Base-by-base conservation (phyloP, 192 early-diverging fungal genomes). In the Chytriomyces confervae region DNA sequence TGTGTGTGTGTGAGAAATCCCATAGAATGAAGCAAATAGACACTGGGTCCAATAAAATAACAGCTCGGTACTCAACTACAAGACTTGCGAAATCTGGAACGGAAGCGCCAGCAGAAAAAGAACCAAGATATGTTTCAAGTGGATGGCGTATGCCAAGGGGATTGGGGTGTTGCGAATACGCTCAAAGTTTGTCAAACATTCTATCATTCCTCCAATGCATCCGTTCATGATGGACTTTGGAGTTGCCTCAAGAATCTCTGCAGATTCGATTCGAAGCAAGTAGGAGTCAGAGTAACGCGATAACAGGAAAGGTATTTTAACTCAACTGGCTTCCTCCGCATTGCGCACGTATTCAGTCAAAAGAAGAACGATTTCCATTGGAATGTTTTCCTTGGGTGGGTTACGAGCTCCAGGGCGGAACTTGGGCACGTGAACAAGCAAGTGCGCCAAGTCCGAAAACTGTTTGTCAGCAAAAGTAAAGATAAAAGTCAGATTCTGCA, bases 111-210 rank as follows among this genome's bases (percentile, higher is more conserved):
- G 53, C 50, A 90, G 82, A 69, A 91, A 92, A 6, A 91, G 63
- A 18, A 88, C 74, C 2, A 92, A 80, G 36, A 85, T 92, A 77
- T 92, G 91, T 74, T 90, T 90, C 65, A 93, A 78, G 81, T 91
- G 91, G 80, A 93, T 87, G 27, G 81, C 85, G 80, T 92, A 92
- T 49, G 91, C 91, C 63, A 86, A 73, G 8, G 92, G 92, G 36
- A 94, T 90, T 43, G 92, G 92, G 0, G 91, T 90, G 61, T 82
- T 83, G 10, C 86, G 80, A 80, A 94, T 92, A 50, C 92, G 85
- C 69, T 94, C 92, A 77, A 94, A 87, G 68, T 82, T 82, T 53
- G 91, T 86, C 53, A 94, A 81, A 20, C 79, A 81, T 44, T 93
- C 90, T 0, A 84, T 80, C 70, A 93, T 71, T 43, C 77, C 57